Evolutionary conservation across 2,329 filamentous ascomycete species (phyloP).

Genomic region (Cladosporium sp.): DNA sequence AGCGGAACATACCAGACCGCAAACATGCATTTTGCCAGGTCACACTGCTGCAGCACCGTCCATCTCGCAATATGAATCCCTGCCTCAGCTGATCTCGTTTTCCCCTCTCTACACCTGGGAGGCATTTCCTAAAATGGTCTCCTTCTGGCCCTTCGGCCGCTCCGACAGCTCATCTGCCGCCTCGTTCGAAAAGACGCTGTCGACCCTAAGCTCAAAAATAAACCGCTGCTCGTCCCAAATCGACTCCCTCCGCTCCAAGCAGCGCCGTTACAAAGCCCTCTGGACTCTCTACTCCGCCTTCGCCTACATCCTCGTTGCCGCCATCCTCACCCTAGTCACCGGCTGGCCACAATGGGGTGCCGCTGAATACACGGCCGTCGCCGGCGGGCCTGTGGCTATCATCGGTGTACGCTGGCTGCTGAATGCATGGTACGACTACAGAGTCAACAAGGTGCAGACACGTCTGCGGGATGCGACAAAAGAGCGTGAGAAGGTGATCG

Average conservation of each 20-base stretch:
- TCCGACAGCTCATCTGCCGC: slow-evolving; percentile 75
- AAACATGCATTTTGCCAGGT: not conserved
- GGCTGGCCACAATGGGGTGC: slow-evolving; percentile 73
- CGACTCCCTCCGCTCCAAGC: slow-evolving; percentile 63
- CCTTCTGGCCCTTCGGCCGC: slow-evolving; percentile 85
- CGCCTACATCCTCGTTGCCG: slow-evolving; percentile 78
- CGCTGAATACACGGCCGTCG: slow-evolving; percentile 70
- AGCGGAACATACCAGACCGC: not conserved
- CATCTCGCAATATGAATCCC: not conserved
- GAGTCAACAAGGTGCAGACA: slow-evolving; percentile 62
- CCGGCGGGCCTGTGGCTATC: slow-evolving; percentile 68
- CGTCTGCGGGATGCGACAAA: slow-evolving; percentile 69
- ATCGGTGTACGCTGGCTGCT: slow-evolving; percentile 64
- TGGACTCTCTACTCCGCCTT: slow-evolving; percentile 88
- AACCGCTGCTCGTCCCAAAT: slow-evolving; percentile 65
- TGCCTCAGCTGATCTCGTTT: not conserved
- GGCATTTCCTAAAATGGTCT: slow-evolving; percentile 59
- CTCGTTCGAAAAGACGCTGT: slow-evolving; percentile 86
- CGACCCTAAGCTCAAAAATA: slow-evolving; percentile 76
- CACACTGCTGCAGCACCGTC: not conserved
- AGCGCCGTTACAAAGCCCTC: slow-evolving; percentile 73
- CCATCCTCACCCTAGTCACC: slow-evolving; percentile 77
- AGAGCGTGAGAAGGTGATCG: slow-evolving; percentile 79
- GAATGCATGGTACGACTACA: slow-evolving; percentile 71
- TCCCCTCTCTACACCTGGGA: not conserved